Evolutionary conservation across 805 yeast genomes (phyloP).

Genomic region (Teunomyces pallodes): DNA sequence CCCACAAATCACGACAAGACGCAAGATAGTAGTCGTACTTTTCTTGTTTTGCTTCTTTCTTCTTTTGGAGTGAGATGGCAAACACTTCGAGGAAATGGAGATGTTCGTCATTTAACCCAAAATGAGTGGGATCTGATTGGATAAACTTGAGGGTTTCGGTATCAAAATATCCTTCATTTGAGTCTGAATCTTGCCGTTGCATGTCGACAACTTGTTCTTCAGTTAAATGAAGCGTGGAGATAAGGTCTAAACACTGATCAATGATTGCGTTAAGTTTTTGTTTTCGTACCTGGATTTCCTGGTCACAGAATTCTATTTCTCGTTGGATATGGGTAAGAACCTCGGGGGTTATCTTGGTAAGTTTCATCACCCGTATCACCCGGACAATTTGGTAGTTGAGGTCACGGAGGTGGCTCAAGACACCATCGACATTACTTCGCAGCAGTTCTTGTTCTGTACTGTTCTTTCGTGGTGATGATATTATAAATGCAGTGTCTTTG

Average conservation of each 20-base stretch:
- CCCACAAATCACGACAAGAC: constrained; percentile 55
- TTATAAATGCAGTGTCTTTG: constrained; percentile 17
- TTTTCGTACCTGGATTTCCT: constrained; percentile 23
- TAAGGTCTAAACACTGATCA: constrained; percentile 22
- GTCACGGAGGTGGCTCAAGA: constrained; percentile 27
- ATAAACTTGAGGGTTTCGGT: constrained; percentile 37
- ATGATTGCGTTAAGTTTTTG: constrained; percentile 22
- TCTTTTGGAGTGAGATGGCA: constrained; percentile 27
- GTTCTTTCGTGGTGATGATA: constrained; percentile 28
- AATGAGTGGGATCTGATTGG: constrained; percentile 33
- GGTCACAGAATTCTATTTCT: constrained; percentile 26
- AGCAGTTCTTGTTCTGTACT: constrained; percentile 1
- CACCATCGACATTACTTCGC: constrained; percentile 3
- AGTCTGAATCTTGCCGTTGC: constrained; percentile 23
- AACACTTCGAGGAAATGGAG: constrained; percentile 30
- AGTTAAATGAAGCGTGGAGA: constrained; percentile 26
- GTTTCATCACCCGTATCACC: constrained; percentile 32
- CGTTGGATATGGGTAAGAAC: constrained; percentile 18
- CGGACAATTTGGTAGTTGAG: constrained; percentile 36
- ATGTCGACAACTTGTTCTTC: constrained; percentile 33
- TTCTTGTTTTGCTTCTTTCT: constrained; percentile 34
- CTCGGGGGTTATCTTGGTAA: constrained; percentile 37
- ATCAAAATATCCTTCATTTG: constrained; percentile 35
- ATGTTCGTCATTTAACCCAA: constrained; percentile 38
- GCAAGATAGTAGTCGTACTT: constrained; percentile 32